Evolutionary conservation across 805 yeast genomes (phyloP).

Genomic region (Cyberlindnera petersonii): DNA sequence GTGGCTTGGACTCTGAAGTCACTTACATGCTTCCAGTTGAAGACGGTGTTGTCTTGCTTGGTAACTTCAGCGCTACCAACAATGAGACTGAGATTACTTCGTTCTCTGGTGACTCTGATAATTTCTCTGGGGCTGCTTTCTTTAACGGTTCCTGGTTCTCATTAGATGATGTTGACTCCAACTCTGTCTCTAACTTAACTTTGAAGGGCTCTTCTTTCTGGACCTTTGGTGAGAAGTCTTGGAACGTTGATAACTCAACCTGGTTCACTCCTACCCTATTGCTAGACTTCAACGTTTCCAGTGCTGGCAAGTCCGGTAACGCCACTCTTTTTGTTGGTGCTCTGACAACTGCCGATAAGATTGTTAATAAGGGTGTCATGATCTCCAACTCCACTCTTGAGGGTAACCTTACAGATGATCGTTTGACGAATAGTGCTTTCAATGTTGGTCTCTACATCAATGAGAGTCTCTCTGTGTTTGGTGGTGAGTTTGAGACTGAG

Average conservation of each 20-base stretch:
- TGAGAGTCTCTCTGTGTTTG: constrained; percentile 47
- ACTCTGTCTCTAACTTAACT: constrained; percentile 23
- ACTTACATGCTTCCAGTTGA: constrained; percentile 30
- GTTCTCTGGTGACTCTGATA: constrained; percentile 27
- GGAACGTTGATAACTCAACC: constrained; percentile 37
- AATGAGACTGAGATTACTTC: constrained; percentile 30
- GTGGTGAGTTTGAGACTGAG: constrained; percentile 48
- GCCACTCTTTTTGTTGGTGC: constrained; percentile 26
- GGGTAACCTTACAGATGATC: constrained; percentile 22
- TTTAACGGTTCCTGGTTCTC: constrained; percentile 41
- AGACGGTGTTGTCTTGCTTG: constrained; percentile 41
- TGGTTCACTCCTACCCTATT: constrained; percentile 33
- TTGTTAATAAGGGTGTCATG: constrained; percentile 20
- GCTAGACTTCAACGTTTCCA: constrained; percentile 32
- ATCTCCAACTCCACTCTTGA: constrained; percentile 9
- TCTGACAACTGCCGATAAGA: constrained; percentile 17
- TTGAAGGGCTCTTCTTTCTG: constrained; percentile 39
- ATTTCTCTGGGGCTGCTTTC: constrained; percentile 34
- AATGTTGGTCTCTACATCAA: constrained; percentile 42
- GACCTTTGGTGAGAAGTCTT: constrained; percentile 37
- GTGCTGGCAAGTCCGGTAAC: constrained; percentile 16
- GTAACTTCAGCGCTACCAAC: constrained; percentile 39
- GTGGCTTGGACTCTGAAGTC: constrained; percentile 41
- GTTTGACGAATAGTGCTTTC: constrained; percentile 22
- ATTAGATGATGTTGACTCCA: constrained; percentile 33